phyloP scores from a whole-genome alignment of 345 rosid species.

The Draba incana region DNA sequence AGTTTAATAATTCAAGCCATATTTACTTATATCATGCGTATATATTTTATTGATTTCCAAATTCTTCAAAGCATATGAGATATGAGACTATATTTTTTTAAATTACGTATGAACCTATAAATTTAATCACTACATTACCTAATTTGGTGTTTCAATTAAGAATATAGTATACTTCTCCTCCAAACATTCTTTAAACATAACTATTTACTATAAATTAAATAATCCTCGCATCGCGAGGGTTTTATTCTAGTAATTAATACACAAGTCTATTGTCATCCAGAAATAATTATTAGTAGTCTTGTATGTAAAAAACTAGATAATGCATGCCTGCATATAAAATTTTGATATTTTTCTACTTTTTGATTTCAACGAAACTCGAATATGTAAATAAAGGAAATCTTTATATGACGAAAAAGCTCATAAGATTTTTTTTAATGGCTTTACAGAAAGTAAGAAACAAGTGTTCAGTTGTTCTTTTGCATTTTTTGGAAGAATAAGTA shows the following conservation, averaged over 20 bases:
- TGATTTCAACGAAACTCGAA: background rate
- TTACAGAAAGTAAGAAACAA: slow-evolving; percentile 33
- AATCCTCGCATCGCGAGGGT: too few species aligned
- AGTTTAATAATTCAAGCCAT: too few species aligned
- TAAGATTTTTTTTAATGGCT: background rate
- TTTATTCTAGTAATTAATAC: background rate
- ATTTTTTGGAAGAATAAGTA: slow-evolving; percentile 26
- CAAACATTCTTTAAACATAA: too few species aligned
- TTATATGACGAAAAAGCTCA: slow-evolving; percentile 5
- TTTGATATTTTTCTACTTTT: background rate
- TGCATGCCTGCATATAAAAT: background rate
- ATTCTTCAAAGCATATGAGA: too few species aligned
- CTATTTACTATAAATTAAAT: too few species aligned
- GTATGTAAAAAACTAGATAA: background rate
- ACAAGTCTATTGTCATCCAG: background rate
- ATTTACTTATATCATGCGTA: too few species aligned
- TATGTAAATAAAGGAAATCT: background rate
- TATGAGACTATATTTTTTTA: too few species aligned
- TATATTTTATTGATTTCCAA: too few species aligned
- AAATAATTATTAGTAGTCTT: background rate
- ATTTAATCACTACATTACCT: too few species aligned
- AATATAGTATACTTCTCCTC: too few species aligned
- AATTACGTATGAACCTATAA: too few species aligned
- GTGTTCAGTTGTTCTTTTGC: slow-evolving; percentile 25
- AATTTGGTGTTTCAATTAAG: too few species aligned